Conservation (phyloP, 2,329 filamentous ascomycete species). For the Fusarium buxicola region DNA sequence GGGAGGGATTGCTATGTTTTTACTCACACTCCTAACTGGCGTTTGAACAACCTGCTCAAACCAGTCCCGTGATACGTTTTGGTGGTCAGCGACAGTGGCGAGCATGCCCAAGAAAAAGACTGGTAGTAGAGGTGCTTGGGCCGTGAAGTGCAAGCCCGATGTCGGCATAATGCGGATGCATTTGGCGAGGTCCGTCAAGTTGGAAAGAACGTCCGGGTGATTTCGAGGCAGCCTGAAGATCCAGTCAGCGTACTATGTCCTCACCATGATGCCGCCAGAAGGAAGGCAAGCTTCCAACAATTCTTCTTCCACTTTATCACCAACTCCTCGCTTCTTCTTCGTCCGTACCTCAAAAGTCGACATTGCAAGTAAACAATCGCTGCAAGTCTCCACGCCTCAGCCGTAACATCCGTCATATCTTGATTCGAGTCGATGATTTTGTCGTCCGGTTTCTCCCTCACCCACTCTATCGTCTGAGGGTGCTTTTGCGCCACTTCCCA, state of each 20-base stretch:
- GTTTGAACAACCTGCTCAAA: conserved; percentile 52
- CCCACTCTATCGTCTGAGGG: conserved; percentile 46
- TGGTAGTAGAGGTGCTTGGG: conserved; percentile 56
- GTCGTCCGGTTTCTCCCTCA: conserved; percentile 40
- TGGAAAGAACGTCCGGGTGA: conserved; percentile 50
- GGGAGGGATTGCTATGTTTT: conserved; percentile 18
- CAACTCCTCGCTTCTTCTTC: background rate
- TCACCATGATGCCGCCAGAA: background rate
- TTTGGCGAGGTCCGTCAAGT: conserved; percentile 49
- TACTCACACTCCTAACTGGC: conserved; percentile 55
- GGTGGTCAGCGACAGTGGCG: conserved; percentile 47
- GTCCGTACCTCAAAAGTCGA: conserved; percentile 51
- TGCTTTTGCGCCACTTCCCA: conserved; percentile 36
- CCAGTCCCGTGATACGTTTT: conserved; percentile 49
- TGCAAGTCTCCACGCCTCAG: conserved; percentile 56
- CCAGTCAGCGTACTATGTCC: conserved; percentile 16
- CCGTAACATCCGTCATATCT: conserved; percentile 55
- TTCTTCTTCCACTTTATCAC: background rate
- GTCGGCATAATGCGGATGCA: conserved; percentile 57
- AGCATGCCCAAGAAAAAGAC: conserved; percentile 56
- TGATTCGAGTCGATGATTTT: conserved; percentile 45
- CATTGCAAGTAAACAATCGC: conserved; percentile 55
- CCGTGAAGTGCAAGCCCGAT: conserved; percentile 54
- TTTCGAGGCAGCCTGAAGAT: conserved; percentile 51
- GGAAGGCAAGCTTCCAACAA: background rate